phyloP scores from a whole-genome alignment of 78 protist genomes.

The Chrysochromulina tobinii region DNA sequence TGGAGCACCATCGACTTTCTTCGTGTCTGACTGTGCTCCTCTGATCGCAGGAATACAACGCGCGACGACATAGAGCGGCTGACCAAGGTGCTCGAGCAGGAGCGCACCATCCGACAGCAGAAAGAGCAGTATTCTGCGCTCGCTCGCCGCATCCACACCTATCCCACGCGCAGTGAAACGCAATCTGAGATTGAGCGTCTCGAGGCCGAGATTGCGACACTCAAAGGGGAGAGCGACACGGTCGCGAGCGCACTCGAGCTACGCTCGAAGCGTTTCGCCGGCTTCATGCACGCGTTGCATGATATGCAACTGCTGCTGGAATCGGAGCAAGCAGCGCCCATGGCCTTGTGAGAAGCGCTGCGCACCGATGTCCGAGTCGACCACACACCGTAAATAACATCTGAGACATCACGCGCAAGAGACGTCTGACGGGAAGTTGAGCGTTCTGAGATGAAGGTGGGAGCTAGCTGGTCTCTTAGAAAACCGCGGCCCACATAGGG shows the following conservation, averaged over 20 bases:
- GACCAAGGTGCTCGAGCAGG: neutral
- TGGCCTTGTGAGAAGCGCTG: no score
- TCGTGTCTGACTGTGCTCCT: no score
- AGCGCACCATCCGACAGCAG: neutral
- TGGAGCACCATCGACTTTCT: no score
- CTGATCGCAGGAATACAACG: neutral
- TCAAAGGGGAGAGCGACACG: neutral
- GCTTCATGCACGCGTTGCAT: neutral
- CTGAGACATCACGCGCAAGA: no score
- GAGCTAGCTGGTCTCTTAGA: no score
- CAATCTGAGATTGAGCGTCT: neutral
- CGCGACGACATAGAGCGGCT: neutral
- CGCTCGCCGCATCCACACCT: neutral
- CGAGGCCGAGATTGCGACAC: neutral
- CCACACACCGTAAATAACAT: no score
- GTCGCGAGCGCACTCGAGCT: neutral
- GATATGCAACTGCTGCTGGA: neutral
- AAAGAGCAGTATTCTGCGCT: constrained; percentile 2
- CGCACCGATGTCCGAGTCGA: no score
- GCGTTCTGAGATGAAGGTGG: no score
- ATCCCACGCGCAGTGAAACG: neutral
- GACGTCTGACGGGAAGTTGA: no score
- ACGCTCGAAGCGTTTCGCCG: neutral
- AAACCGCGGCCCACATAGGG: no score
- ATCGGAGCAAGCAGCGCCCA: no score